Evolutionary conservation across 1,284 basidiomycete species (phyloP).

Genomic region (Ustilago tritici): DNA sequence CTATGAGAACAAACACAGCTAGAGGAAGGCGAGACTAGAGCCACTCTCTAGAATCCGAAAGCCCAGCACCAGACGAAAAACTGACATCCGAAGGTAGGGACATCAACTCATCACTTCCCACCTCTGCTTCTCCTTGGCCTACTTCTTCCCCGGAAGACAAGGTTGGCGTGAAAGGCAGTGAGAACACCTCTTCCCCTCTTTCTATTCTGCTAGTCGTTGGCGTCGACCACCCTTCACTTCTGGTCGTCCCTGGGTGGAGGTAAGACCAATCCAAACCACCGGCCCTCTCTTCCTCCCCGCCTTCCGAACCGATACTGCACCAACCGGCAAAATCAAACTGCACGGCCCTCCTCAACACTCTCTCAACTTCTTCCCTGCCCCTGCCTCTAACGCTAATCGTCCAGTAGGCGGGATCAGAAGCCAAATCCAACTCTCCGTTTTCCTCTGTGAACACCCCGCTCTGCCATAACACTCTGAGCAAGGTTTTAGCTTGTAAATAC

Average conservation of each 20-base stretch:
- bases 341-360: not conserved
- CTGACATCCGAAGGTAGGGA: not conserved
- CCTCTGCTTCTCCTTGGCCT: not conserved
- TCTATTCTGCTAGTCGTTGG: not conserved
- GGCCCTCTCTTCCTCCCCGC: not conserved
- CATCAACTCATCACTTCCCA: not conserved
- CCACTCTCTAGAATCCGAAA: slow-evolving; percentile 13
- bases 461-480: slow-evolving; percentile 31
- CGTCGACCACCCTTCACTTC: not conserved
- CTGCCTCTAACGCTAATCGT: slow-evolving; percentile 1
- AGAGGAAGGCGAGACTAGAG: not conserved
- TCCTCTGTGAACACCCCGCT: not conserved
- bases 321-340: slow-evolving; percentile 9
- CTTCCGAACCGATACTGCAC: slow-evolving; percentile 9
- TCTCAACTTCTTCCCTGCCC: not conserved
- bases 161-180: not conserved
- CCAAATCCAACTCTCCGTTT: slow-evolving; percentile 16
- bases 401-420: slow-evolving; percentile 13
- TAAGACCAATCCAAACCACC: slow-evolving; percentile 1
- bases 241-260: not conserved
- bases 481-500: slow-evolving; percentile 28
- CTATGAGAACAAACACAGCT: not conserved
- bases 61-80: not conserved
- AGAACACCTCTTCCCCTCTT: not conserved
- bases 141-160: not conserved